Percentiles rank a stretch among this genome's conserved stretches.
These are phyloP conservation scores for Clitopilus passeckerianus DNA, from an alignment of 768 basidiomycete species.

Conservation along the genomic window DNA sequence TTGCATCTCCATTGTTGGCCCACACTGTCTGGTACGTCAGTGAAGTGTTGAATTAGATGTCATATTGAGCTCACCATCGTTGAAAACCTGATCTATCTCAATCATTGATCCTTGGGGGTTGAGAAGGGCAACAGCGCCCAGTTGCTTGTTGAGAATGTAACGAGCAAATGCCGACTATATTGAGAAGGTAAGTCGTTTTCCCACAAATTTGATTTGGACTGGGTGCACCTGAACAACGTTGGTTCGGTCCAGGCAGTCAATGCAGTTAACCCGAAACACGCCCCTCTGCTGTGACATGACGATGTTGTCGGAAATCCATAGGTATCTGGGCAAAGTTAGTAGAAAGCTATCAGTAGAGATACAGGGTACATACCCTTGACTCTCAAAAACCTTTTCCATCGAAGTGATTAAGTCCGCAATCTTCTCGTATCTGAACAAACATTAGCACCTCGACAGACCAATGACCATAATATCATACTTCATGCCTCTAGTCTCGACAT, in stretches of 20 bases:
- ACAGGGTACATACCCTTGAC: slow-evolving; percentile 59
- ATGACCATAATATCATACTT: slow-evolving; percentile 43
- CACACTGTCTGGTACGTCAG: slow-evolving; percentile 50
- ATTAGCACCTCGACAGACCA: not conserved
- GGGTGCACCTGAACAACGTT: slow-evolving; percentile 79
- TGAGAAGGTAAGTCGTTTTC: not conserved
- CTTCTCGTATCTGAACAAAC: slow-evolving; percentile 73
- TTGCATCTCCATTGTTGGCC: slow-evolving; percentile 98
- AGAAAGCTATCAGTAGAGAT: slow-evolving; percentile 1
- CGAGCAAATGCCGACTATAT: slow-evolving; percentile 86
- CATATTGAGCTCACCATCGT: slow-evolving; percentile 49
- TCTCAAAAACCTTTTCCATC: slow-evolving; percentile 72
- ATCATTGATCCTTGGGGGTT: slow-evolving; percentile 47
- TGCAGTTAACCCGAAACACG: slow-evolving; percentile 89
- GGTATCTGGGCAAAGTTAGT: slow-evolving; percentile 45
- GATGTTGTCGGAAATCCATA: slow-evolving; percentile 72
- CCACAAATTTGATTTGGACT: not conserved
- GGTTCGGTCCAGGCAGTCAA: slow-evolving; percentile 92
- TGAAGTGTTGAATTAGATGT: not conserved
- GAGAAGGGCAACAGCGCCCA: slow-evolving; percentile 67
- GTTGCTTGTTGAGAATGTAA: slow-evolving; percentile 69
- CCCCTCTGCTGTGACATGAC: slow-evolving; percentile 81
- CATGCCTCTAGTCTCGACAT: slow-evolving; percentile 92
- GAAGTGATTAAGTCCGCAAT: slow-evolving; percentile 69
- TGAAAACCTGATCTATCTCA: slow-evolving; percentile 72